Base-by-base conservation (phyloP, 805 yeast genomes). In the Teunomyces panamensis region DNA sequence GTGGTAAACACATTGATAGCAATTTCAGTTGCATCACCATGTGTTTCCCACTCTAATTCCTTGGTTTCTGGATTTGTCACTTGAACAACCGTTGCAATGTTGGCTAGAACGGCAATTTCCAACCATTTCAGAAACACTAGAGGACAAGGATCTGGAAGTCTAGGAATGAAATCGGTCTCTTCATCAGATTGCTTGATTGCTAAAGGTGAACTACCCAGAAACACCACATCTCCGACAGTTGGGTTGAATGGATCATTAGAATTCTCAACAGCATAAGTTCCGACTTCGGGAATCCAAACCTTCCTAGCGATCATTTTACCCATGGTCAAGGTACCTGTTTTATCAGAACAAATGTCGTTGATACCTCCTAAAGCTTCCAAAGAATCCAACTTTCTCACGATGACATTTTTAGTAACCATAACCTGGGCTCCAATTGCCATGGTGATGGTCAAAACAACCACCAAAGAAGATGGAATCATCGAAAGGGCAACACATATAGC, bases 321-420 rank as follows among this genome's bases (percentile, higher is more conserved):
- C 60, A 63, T 65, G 13, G 73, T 68, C 34, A 68, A 62, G 14
- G 73, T 68, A 4, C 72, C 72, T 2, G 96, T 90, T 59, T 90
- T 89, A 68, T 90, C 97, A 5, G 94, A 82, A 62, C 97, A 89
- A 56, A 90, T 88, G 39, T 90, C 97, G 49, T 67, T 59, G 36
- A 68, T 62, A 43, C 71, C 72, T 39, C 73, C 72, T 50, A 68
- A 59, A 20, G 73, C 71, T 55, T 68, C 73, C 35, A 68, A 56
- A 9, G 72, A 65, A 43, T 67, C 72, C 43, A 68, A 59, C 47
- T 67, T 68, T 43, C 73, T 53, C 16, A 68, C 71, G 56, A 68
- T 67, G 16, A 68, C 73, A 46, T 67, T 51, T 44, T 66, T 67
- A 16, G 48, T 46, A 9, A 65, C 71, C 73, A 68, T 68, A 11